Evolutionary conservation across 306 rosid species (phyloP).

Genomic region (Phaseolus lunatus): DNA sequence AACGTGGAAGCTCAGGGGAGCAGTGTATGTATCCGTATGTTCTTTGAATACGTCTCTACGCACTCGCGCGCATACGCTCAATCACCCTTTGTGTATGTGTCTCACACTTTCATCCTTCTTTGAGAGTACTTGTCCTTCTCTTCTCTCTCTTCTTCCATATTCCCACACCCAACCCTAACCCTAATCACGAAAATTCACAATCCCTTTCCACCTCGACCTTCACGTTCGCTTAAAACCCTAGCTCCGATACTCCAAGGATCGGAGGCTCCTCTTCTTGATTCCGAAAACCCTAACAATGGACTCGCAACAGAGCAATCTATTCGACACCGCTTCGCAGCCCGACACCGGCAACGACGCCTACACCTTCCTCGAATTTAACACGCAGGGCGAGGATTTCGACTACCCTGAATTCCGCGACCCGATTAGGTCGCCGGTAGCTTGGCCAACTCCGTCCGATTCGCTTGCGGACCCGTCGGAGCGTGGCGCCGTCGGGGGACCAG

Average conservation of each 20-base stretch:
- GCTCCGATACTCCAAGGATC: slow-evolving; percentile 34
- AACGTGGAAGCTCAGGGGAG: slow-evolving; percentile 11
- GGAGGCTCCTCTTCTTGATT: not conserved
- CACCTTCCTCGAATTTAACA: slow-evolving; percentile 97
- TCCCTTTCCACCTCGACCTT: slow-evolving; percentile 23
- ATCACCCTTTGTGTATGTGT: slow-evolving; percentile 19
- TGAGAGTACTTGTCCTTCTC: not conserved
- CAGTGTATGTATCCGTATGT: not conserved
- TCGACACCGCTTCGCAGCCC: slow-evolving; percentile 97
- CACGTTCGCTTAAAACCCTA: slow-evolving; percentile 54
- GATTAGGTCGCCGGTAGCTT: slow-evolving; percentile 82
- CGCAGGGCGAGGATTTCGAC: slow-evolving; percentile 98
- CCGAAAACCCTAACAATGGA: slow-evolving; percentile 61
- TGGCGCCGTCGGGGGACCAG: slow-evolving; percentile 65
- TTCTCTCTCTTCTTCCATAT: slow-evolving; percentile 34
- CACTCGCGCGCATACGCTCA: slow-evolving; percentile 39
- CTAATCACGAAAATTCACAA: slow-evolving; percentile 64
- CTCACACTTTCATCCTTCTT: slow-evolving; percentile 24
- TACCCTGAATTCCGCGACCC: slow-evolving; percentile 97
- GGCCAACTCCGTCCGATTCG: slow-evolving; percentile 98
- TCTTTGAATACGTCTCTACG: slow-evolving; percentile 26
- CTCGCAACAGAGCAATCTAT: slow-evolving; percentile 82
- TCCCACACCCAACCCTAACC: slow-evolving; percentile 56
- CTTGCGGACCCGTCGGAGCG: slow-evolving; percentile 77
- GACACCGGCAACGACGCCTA: slow-evolving; percentile 96